Percentiles rank a stretch among this genome's conserved stretches.
phyloP scores from a whole-genome alignment of 192 early-diverging fungal species.

The Podila verticillata region DNA sequence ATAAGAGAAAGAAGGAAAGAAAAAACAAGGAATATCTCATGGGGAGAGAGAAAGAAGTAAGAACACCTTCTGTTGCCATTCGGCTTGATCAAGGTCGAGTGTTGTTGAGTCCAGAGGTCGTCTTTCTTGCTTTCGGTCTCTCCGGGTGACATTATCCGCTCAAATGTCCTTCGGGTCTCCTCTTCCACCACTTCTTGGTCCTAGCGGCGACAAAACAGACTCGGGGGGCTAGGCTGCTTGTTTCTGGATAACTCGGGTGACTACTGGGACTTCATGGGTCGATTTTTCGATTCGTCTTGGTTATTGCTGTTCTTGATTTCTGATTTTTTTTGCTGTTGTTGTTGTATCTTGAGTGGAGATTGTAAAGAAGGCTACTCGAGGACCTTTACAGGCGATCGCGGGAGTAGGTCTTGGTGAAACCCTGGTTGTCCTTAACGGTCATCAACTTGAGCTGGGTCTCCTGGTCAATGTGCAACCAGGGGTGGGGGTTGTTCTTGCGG shows the following conservation, averaged over 20 bases:
- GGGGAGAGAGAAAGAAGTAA: background rate
- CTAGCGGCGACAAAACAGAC: no score
- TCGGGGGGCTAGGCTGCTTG: no score
- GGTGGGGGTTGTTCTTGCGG: slow-evolving; percentile 59
- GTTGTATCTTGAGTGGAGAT: no score
- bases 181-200: no score
- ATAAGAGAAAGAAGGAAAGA: background rate
- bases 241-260: no score
- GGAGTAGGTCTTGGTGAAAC: slow-evolving; percentile 64
- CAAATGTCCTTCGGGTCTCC: no score
- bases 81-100: slow-evolving; percentile 35
- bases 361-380: no score
- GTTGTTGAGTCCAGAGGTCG: slow-evolving; percentile 12
- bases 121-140: background rate
- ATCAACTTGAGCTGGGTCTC: slow-evolving; percentile 67
- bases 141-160: no score
- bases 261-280: no score
- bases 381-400: slow-evolving; percentile 59
- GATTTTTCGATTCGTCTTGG: background rate
- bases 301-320: background rate
- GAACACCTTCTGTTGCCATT: background rate
- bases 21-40: slow-evolving; percentile 2
- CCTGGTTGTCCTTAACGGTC: slow-evolving; percentile 64
- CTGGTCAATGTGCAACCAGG: slow-evolving; percentile 68
- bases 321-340: background rate